Base-by-base conservation (phyloP, 2,329 filamentous ascomycete species). In the Phaeosphaeriaceae sp. region DNA sequence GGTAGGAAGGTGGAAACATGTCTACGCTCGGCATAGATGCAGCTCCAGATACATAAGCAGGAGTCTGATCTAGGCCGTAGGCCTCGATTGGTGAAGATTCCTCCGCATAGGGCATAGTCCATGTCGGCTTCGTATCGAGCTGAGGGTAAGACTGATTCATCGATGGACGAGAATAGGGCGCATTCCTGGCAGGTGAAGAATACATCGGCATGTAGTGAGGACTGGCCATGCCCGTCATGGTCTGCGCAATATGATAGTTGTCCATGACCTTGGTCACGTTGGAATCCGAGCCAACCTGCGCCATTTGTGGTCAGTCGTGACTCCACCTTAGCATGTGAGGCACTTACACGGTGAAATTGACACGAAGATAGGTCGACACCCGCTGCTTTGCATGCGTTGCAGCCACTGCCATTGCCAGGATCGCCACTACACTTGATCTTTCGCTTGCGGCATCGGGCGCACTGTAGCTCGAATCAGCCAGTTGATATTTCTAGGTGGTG, bases 401-500 rank as follows among this genome's bases (percentile, higher is more conserved):
- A 98, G n/a, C 89, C 88, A 41, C 82, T 80, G n/a, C 90, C 90
- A 70, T 89, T 87, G 31, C 90, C 91, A 33, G 85, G 83, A 73
- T 97, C 92, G 45, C 94, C 94, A 71, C 91, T 96, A 80, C 94
- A 98, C 67, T 92, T 90, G 69, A 98, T 98, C 83, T 98, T 98
- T 58, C 94, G 87, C 80, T 94, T 93, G 60, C 94, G 88, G 78
- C 94, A 98, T 66, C 94, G 88, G 36, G 88, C 87, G 76, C 94
- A 98, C 94, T 97, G 64, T 6, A 46, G 9, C 9, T 13, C 2
- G 15, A 27, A 20, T 69, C 25, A 36, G 31, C 31, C 7, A 36
- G 31, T 36, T 36, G 6, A 5, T 13, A 15, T 13, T 11, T 13
- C 31, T 3, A 61, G 13, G 31, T 3, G 13, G 3, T 36, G 3